Evolutionary conservation across 352 stramenopile species (phyloP).

Genomic region (Phytophthora megakarya): DNA sequence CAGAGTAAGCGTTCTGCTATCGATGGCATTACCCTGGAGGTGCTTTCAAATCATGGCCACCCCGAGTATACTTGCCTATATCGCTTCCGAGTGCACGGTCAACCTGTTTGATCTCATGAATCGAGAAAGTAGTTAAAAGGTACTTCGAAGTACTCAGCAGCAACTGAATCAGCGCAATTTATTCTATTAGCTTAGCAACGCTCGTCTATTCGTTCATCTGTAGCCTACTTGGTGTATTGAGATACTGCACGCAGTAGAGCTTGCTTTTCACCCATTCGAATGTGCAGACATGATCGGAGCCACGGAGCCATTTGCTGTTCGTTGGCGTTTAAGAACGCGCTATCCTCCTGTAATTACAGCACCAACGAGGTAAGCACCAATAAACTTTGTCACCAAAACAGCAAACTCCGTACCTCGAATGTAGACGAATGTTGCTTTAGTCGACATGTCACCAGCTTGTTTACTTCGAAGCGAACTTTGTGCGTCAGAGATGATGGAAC

Average conservation of each 20-base stretch:
- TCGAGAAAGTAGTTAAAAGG: neutral
- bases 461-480: conserved; percentile 35
- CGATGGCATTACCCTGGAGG: conserved; percentile 75
- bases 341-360: conserved; percentile 48
- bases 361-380: neutral
- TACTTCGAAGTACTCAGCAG: conserved; percentile 9
- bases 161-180: conserved; percentile 31
- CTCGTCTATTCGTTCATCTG: neutral
- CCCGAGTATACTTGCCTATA: conserved; percentile 91
- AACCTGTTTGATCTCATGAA: conserved; percentile 27
- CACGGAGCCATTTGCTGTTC: conserved; percentile 58
- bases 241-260: conserved; percentile 27
- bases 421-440: conserved; percentile 35
- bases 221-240: conserved; percentile 21
- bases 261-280: conserved; percentile 74
- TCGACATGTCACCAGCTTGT: conserved; percentile 20
- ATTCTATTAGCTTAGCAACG: conserved; percentile 23
- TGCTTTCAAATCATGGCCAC: conserved; percentile 85
- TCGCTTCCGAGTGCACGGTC: conserved; percentile 85
- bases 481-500: conserved; percentile 37
- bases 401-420: conserved; percentile 37
- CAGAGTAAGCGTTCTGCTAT: conserved; percentile 57
- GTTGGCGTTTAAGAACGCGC: conserved; percentile 49
- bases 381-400: neutral
- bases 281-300: conserved; percentile 66